Conservation (phyloP, 257 asterid species). For the Forsythia suspensa region DNA sequence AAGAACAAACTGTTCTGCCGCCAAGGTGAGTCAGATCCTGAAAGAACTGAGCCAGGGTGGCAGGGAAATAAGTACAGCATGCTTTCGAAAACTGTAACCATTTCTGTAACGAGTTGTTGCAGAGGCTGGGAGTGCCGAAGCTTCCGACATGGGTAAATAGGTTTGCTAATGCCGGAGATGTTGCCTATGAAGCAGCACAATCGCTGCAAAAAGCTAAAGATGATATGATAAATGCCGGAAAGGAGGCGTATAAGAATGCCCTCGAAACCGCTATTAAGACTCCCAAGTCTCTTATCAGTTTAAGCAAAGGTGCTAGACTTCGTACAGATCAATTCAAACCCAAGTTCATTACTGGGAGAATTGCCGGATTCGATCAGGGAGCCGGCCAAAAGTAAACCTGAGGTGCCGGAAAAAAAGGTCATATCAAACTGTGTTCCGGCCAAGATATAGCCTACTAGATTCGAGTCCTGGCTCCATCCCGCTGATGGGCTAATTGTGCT, state of each 20-base stretch:
- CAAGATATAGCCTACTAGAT: too few species aligned
- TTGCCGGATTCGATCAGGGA: too few species aligned
- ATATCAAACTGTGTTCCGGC: too few species aligned
- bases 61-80: neutral
- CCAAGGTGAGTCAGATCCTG: slow-evolving; percentile 13
- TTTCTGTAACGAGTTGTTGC: slow-evolving; percentile 1
- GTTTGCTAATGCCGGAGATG: neutral
- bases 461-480: too few species aligned
- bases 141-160: slow-evolving; percentile 17
- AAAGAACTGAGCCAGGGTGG: slow-evolving; percentile 12
- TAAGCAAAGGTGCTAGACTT: neutral
- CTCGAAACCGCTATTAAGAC: neutral
- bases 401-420: too few species aligned
- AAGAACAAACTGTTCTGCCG: slow-evolving; percentile 15
- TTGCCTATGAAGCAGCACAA: neutral
- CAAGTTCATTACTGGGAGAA: too few species aligned
- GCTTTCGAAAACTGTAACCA: slow-evolving; percentile 10
- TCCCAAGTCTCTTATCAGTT: neutral
- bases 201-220: neutral
- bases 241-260: neutral
- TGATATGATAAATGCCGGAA: neutral
- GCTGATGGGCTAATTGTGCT: too few species aligned
- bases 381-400: too few species aligned
- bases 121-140: slow-evolving; percentile 8
- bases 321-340: neutral